Base-by-base conservation (phyloP, 768 basidiomycete genomes). In the Rhodotorula kratochvilovae region DNA sequence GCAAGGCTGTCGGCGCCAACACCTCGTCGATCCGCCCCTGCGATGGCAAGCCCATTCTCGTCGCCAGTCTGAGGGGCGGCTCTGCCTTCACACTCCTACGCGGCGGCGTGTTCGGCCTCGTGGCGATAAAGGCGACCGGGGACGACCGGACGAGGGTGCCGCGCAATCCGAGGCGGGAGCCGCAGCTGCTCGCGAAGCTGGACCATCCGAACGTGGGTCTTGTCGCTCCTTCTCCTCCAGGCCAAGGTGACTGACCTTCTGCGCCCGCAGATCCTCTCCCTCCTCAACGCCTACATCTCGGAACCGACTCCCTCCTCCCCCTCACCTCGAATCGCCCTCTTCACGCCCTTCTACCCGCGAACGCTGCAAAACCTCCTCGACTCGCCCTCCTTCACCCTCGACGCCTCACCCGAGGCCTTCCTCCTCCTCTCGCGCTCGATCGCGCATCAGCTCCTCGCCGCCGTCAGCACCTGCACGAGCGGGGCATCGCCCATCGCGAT, bases 401-500 rank as follows among this genome's bases (percentile, higher is more conserved):
- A 25, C 5, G 39, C 3, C 29, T 15, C 10, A 21, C 35, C 72
- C 62, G 42, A 66, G 7, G 77, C 79, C 1, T 90, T 91, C 79
- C 74, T 74, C 45, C 58, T 82, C 36, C 78, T 89, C 36, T 78
- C 87, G 0, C 85, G 85, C 73, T 87, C 89, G 5, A 80, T 94
- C 71, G 82, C 88, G 23, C 85, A 84, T 73, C 92, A 95, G 73
- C 81, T 88, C 42, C 79, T 91, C 7, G 80, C 80, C 3, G 92
- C 87, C 1, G 77, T 92, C 2, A 83, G 0, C 89, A 89, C 79
- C 83, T 96, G 13, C 91, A 96, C 75, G 39, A 31, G 3, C 56
- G 45, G 15, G 76, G 82, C 63, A 85, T 95, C 55, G 90, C 91
- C 2, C 94, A 97, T 76, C 83, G 94, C 13, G 93, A 96, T 79